A percentile compares a stretch with the other conserved stretches of the same genome.
These are phyloP conservation scores for Puccinia brachypodii DNA, from an alignment of 1,284 basidiomycete species.

Conservation along the genomic window DNA sequence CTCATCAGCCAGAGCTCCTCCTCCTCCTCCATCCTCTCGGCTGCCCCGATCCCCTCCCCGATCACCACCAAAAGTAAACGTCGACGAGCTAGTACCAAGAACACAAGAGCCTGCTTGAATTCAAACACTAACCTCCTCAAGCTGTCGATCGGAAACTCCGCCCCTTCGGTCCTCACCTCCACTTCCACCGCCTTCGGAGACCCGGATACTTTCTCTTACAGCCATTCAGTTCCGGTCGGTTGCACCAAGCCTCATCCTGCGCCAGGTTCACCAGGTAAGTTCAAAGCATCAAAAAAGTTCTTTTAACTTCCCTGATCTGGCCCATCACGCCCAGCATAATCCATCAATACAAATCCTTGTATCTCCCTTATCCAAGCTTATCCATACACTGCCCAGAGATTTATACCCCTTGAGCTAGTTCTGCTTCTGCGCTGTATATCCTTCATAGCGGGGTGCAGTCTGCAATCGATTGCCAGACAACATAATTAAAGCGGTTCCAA, in stretches of 20 bases:
- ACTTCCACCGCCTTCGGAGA: background rate
- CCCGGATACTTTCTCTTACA: too few relatives aligned
- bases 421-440: too few relatives aligned
- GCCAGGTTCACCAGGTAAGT: background rate
- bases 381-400: background rate
- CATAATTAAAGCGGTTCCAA: too few relatives aligned
- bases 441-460: too few relatives aligned
- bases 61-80: background rate
- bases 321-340: background rate
- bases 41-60: background rate
- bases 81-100: background rate
- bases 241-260: background rate
- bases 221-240: background rate
- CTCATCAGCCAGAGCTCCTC: background rate
- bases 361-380: background rate
- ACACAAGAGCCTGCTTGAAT: background rate
- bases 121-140: background rate
- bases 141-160: background rate
- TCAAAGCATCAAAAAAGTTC: background rate
- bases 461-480: too few relatives aligned
- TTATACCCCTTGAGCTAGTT: too few relatives aligned
- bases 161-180: too few relatives aligned
- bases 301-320: background rate
- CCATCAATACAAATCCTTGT: background rate
- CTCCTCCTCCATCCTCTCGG: background rate